Conservation (phyloP, 139 green algal genomes). For the Eudorina sp. region DNA sequence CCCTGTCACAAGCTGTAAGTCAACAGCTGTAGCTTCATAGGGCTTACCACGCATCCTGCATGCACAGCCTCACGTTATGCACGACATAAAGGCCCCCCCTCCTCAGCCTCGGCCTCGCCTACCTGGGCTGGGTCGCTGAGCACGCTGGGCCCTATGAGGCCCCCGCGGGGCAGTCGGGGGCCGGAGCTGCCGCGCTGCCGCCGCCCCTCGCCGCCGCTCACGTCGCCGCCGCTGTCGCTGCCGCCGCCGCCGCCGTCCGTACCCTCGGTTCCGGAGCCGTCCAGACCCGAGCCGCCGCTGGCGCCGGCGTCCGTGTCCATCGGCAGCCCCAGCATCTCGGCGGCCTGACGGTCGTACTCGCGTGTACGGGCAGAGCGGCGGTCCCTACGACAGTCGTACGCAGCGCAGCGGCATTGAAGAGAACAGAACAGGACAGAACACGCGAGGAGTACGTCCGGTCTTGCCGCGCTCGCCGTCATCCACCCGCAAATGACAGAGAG, state of each 20-base stretch:
- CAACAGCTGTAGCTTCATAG: too few relatives aligned
- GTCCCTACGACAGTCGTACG: too few relatives aligned
- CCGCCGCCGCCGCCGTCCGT: not conserved
- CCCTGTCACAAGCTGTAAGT: too few relatives aligned
- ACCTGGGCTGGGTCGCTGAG: conserved; percentile 36
- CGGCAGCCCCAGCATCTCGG: conserved; percentile 28
- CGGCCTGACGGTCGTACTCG: conserved; percentile 30
- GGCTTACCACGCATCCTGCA: too few relatives aligned
- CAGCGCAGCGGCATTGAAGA: too few relatives aligned
- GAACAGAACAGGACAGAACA: too few relatives aligned
- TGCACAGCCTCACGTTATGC: conserved; percentile 17
- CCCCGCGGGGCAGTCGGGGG: conserved; percentile 11
- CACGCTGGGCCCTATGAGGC: conserved; percentile 30
- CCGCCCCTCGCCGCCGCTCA: conserved; percentile 9
- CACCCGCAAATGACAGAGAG: too few relatives aligned
- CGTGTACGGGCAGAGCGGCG: conserved; percentile 17
- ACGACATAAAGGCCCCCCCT: too few relatives aligned
- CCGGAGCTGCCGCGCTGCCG: not conserved
- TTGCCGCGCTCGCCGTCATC: too few relatives aligned
- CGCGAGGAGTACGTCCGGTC: too few relatives aligned
- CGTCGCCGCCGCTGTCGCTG: conserved; percentile 4
- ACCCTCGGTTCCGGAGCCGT: not conserved
- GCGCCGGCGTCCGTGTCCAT: not conserved
- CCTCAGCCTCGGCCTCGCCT: too few relatives aligned
- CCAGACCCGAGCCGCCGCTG: conserved; percentile 13